Conservation (phyloP, 2,329 filamentous ascomycete genomes). For the Nemania serpens region DNA sequence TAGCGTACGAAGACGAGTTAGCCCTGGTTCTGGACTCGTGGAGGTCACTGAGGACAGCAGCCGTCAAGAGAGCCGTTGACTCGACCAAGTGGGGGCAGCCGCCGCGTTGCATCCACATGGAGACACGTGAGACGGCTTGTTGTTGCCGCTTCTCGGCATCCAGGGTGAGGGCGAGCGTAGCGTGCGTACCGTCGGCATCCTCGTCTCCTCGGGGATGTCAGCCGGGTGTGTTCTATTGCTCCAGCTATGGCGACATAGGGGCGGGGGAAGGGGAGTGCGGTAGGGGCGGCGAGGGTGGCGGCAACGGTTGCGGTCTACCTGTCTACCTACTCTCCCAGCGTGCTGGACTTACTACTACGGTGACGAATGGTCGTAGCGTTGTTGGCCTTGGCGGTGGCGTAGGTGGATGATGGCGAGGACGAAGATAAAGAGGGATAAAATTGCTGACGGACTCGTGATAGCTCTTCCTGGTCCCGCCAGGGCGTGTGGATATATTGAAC, state of each 20-base stretch:
- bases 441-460: conserved; percentile 66
- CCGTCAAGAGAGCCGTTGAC: conserved; percentile 73
- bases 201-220: conserved; percentile 24
- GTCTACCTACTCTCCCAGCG: not conserved
- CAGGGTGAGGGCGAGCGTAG: conserved; percentile 5
- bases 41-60: conserved; percentile 69
- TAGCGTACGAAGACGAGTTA: conserved; percentile 58
- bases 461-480: conserved; percentile 69
- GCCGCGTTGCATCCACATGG: conserved; percentile 73
- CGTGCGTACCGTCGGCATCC: conserved; percentile 6
- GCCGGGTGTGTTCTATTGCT: conserved; percentile 3
- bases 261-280: not conserved
- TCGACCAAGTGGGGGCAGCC: conserved; percentile 80
- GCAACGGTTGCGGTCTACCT: not conserved
- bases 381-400: conserved; percentile 19
- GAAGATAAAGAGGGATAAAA: conserved; percentile 57
- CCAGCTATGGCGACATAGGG: too few species aligned
- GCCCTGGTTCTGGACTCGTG: conserved; percentile 38
- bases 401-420: conserved; percentile 16
- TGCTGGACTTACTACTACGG: conserved; percentile 12
- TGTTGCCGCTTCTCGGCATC: conserved; percentile 40
- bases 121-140: conserved; percentile 62
- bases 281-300: conserved; percentile 18
- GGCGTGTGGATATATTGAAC: conserved; percentile 75
- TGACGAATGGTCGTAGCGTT: conserved; percentile 9